Base-by-base conservation (phyloP, 805 yeast species). In the Pichia nakasei region DNA sequence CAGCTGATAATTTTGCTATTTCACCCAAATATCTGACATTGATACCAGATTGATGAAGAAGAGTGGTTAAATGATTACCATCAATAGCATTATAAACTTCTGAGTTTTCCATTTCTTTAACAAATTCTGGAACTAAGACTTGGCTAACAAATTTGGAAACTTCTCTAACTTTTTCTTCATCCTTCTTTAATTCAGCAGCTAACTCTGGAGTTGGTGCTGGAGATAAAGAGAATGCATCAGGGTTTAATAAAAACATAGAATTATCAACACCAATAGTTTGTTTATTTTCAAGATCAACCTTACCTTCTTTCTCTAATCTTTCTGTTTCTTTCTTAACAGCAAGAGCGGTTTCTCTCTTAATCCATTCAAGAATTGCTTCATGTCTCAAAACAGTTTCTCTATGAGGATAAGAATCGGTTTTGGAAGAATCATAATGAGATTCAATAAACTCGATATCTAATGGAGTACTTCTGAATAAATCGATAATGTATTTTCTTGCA, bases 301-400 rank as follows among this genome's bases (percentile, higher is more conserved):
- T 67, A 45, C 60, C 51, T 37, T 54, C 50, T 26, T 44, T 48
- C 33, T 57, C 64, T 21, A 58, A 67, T 42, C 64, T 66, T 45
- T 75, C 78, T 36, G 78, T 67, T 54, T 76, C 77, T 1, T 58
- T 64, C 47, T 71, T 71, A 49, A 79, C 60, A 38, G 69, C 68
- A 19, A 66, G 68, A 15, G 83, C 75, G 3, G 83, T 73, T 57
- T 81, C 77, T 47, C 77, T 63, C 57, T 75, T 76, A 82, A 93
- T 86, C 96, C 96, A 91, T 54, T 80, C 85, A 52, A 81, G 91
- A 39, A 91, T 78, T 17, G 96, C 93, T 65, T 91, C 97, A 51
- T 79, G 80, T 66, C 97, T 80, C 37, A 91, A 57, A 22, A 84
- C 74, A 13, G 84, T 71, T 63, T 87, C 85, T 50, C 77, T 75